These are phyloP conservation scores for Adiantum capillusveneris DNA, from an alignment of 75 land plant species.

Conservation along the genomic window DNA sequence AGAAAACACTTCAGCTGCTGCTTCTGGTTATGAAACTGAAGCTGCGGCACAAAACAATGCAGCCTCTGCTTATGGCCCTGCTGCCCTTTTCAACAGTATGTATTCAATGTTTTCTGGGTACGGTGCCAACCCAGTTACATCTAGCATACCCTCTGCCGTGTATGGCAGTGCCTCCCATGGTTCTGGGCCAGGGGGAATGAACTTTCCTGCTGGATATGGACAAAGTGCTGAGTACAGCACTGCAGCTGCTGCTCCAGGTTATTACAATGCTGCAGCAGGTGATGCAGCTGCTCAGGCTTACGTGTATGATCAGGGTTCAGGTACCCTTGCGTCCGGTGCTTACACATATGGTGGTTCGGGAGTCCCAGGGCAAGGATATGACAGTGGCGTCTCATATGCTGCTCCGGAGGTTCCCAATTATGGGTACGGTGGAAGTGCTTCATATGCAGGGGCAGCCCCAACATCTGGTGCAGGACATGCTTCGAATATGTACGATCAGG, in stretches of 20 bases:
- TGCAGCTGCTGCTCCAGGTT: no score
- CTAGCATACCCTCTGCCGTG: not conserved
- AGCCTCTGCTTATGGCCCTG: conserved; percentile 2
- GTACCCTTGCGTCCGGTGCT: no score
- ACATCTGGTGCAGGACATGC: conserved; percentile 6
- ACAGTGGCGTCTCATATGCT: not conserved
- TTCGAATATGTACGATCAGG: not conserved
- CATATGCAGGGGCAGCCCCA: conserved; percentile 55
- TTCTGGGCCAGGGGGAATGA: not conserved
- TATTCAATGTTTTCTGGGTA: not conserved
- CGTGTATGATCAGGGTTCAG: no score
- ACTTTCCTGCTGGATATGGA: not conserved
- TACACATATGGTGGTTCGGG: not conserved
- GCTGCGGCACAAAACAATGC: not conserved
- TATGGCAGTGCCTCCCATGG: not conserved
- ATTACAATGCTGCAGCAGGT: no score
- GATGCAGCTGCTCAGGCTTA: no score
- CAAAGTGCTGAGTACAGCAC: no score
- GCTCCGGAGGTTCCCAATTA: not conserved
- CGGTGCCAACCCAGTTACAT: not conserved
- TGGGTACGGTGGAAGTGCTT: conserved; percentile 87
- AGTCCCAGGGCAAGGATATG: not conserved
- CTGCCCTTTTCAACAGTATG: not conserved
- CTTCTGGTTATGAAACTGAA: not conserved
- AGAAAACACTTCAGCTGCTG: not conserved